phyloP scores from a whole-genome alignment of 306 rosid species.

The Pyrus bretschneideri region DNA sequence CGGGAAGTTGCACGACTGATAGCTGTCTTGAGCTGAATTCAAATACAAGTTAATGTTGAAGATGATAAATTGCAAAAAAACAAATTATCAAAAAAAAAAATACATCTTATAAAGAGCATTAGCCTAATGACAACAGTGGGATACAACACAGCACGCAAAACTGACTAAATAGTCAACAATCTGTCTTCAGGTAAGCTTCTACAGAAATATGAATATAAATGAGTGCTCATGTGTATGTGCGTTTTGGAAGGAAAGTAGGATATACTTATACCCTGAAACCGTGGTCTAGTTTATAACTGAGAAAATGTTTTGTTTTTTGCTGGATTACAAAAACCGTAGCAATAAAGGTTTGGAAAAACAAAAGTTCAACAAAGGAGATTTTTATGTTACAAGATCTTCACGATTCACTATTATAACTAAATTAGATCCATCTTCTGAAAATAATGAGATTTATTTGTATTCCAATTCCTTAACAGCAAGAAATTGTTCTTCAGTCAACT shows the following conservation, averaged over 20 bases:
- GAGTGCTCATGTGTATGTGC: background rate
- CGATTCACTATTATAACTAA: background rate
- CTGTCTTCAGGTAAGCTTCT: background rate
- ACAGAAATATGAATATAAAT: background rate
- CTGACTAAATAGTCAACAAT: background rate
- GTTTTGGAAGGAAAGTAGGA: background rate
- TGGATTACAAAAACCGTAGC: background rate
- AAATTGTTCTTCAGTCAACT: slow-evolving; percentile 91
- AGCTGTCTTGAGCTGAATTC: slow-evolving; percentile 86
- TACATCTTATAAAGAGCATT: background rate
- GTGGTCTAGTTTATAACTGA: background rate
- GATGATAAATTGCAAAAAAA: background rate
- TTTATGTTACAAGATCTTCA: background rate
- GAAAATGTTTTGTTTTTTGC: background rate
- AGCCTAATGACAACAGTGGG: background rate
- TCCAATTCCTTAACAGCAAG: slow-evolving; percentile 99
- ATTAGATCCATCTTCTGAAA: background rate
- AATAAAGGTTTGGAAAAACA: background rate
- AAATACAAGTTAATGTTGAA: slow-evolving; percentile 12
- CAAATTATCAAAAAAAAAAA: background rate
- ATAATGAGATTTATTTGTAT: slow-evolving; percentile 11
- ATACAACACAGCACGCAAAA: background rate
- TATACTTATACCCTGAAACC: background rate
- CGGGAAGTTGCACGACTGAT: slow-evolving; percentile 86
- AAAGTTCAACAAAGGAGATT: background rate